Evolutionary conservation across 805 yeast genomes (phyloP), one percentile per base, ranked within the genome.

Genomic region (Candida insectalens): DNA sequence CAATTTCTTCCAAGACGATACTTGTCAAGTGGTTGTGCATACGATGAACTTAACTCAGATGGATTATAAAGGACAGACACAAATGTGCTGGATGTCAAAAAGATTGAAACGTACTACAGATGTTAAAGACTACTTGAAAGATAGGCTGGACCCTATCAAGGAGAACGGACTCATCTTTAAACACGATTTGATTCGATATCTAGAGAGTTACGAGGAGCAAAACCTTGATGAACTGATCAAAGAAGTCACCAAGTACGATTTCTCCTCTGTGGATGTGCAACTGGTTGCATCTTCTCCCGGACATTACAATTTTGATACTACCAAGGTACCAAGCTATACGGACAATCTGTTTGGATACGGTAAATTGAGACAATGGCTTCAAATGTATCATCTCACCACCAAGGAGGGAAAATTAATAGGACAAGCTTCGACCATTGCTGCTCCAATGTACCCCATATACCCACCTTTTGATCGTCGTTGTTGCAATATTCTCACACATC

Each of bases 61-160:
- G 0, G 88, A 80, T 50, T 66, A 73, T 33, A 56, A 58, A 4
- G 63, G 65, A 1, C 72, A 79, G 36, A 77, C 81, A 5, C 85
- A 79, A 46, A 74, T 76, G 63, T 57, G 69, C 21, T 79, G 87
- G 87, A 52, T 64, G 22, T 69, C 81, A 6, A 83, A 81, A 1
- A 46, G 51, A 17, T 38, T 65, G 10, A 22, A 20, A 3, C 40
- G 29, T 18, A 14, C 12, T 10, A 18, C 17, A 5, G 13, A 36
- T 3, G 16, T 29, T 6, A 15, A 16, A 22, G 16, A 15, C 12
- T 22, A 30, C 16, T 5, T 16, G 20, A 18, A 25, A 5, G 30
- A 35, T 9, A 17, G 14, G n/a, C 21, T 29, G 9, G 32, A 31
- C n/a, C 34, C 34, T 9, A 29, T 34, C 10, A 32, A 26, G 7